Conservation (phyloP, 805 yeast genomes). For the Nakazawaea anatomiae region DNA sequence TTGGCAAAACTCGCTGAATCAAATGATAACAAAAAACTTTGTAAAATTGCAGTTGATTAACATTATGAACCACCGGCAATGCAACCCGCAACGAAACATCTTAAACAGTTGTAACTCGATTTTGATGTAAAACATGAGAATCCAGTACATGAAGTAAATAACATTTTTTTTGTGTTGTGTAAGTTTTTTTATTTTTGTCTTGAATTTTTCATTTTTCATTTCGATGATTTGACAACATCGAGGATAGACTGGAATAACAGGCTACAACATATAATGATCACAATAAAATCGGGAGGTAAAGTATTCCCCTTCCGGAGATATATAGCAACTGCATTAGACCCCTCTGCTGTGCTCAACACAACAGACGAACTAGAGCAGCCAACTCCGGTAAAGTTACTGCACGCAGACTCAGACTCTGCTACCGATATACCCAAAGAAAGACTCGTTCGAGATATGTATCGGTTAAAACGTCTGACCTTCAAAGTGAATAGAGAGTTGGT, state of each 20-base stretch:
- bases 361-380: not conserved
- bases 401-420: not conserved
- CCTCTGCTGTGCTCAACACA: not conserved
- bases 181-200: too few relatives aligned
- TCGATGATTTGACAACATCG: not conserved
- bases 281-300: not conserved
- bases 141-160: not conserved
- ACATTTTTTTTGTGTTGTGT: not conserved
- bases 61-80: not conserved
- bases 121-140: not conserved
- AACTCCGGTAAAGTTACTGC: not conserved
- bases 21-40: constrained; percentile 38
- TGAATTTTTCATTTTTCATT: not conserved
- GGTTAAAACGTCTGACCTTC: not conserved
- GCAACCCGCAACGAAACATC: constrained; percentile 5
- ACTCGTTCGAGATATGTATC: not conserved
- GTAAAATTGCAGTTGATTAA: constrained; percentile 21
- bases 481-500: not conserved
- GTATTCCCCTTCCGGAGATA: not conserved
- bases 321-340: not conserved
- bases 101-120: constrained; percentile 11
- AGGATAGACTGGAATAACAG: too few relatives aligned
- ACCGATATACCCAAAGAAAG: not conserved
- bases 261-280: not conserved
- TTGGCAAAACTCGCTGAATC: constrained; percentile 27